Evolutionary conservation across 176 grass and related monocot species (phyloP).

Genomic region (Oryza brachyantha): DNA sequence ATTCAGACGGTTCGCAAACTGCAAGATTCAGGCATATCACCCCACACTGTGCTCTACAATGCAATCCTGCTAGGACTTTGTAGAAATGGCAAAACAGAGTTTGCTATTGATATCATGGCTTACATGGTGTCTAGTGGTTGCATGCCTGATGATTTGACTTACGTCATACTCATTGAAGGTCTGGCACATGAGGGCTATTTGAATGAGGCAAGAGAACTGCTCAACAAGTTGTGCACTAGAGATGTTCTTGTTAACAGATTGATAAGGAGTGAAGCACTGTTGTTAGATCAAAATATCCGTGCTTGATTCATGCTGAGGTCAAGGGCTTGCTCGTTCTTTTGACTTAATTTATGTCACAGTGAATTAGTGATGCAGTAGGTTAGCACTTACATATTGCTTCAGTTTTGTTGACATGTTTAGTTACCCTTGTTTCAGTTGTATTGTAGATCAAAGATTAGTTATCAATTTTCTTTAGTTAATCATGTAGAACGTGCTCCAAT

Average conservation of each 20-base stretch:
- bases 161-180: constrained; percentile 63
- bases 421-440: constrained; percentile 22
- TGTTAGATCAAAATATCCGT: constrained; percentile 28
- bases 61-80: constrained; percentile 50
- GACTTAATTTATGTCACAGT: constrained; percentile 26
- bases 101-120: constrained; percentile 59
- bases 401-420: constrained; percentile 40
- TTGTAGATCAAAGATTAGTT: constrained; percentile 38
- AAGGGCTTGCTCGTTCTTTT: constrained; percentile 5
- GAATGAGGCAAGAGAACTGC: constrained; percentile 53
- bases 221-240: constrained; percentile 45
- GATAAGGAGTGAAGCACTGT: constrained; percentile 37
- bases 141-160: constrained; percentile 64
- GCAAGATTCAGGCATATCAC: constrained; percentile 44
- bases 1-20: constrained; percentile 45
- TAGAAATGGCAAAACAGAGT: constrained; percentile 50
- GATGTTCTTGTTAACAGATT: constrained; percentile 57
- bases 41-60: constrained; percentile 54
- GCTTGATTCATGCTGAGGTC: constrained; percentile 20
- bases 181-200: constrained; percentile 52
- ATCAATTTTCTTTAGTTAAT: background rate
- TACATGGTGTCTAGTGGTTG: constrained; percentile 63
- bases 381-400: constrained; percentile 36
- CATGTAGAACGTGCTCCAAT: constrained; percentile 5
- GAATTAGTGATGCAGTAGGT: constrained; percentile 34